phyloP scores from a whole-genome alignment of 129 eudicot genomes.

The Arctium minus region DNA sequence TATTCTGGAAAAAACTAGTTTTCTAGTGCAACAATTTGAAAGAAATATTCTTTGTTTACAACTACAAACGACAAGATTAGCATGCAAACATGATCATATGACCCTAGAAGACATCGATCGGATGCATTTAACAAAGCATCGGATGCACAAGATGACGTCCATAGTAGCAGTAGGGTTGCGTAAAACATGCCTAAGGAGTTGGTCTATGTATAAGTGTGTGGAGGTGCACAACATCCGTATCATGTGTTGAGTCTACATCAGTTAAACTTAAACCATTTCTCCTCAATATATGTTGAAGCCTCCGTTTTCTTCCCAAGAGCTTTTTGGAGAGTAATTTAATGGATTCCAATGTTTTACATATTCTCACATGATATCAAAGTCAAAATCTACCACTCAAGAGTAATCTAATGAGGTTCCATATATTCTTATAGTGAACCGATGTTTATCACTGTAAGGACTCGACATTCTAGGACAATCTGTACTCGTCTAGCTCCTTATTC shows the following conservation, averaged over 20 bases:
- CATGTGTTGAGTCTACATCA: not conserved
- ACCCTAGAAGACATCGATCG: not conserved
- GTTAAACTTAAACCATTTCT: not conserved
- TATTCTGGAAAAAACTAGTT: not conserved
- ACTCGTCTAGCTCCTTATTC: not conserved
- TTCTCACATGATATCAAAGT: not conserved
- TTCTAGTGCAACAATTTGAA: not conserved
- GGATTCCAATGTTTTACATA: not conserved
- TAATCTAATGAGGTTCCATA: not conserved
- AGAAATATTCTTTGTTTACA: not conserved
- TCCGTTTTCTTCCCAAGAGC: not conserved
- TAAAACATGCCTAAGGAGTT: not conserved
- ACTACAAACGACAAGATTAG: not conserved
- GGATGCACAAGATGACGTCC: not conserved
- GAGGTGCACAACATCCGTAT: not conserved
- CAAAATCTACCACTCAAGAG: not conserved
- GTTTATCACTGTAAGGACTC: not conserved
- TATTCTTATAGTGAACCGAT: not conserved
- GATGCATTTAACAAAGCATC: not conserved
- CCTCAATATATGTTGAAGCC: not conserved
- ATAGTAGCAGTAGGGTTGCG: not conserved
- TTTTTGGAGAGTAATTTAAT: not conserved
- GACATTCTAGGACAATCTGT: not conserved
- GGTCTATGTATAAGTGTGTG: not conserved
- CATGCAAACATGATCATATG: not conserved